Evolutionary conservation across 2,329 filamentous ascomycete genomes (phyloP).

Genomic region (Alternaria longipes): DNA sequence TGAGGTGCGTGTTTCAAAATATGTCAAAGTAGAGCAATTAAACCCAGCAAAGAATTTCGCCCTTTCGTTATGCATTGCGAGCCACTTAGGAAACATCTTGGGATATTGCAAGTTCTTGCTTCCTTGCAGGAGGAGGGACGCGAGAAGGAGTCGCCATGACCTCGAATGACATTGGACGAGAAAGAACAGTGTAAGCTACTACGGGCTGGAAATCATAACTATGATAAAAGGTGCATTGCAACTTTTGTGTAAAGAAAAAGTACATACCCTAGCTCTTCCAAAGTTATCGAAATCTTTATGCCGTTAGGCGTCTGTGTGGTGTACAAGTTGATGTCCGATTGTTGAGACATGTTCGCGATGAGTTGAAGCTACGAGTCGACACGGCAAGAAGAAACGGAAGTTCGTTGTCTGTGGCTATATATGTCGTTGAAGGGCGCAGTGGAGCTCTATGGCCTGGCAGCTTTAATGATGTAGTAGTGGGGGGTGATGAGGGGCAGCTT

Average conservation of each 20-base stretch:
- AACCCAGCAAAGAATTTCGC: no score
- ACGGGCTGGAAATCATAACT: not conserved
- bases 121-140: not conserved
- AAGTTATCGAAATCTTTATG: slow-evolving; percentile 85
- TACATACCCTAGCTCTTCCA: slow-evolving; percentile 77
- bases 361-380: not conserved
- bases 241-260: not conserved
- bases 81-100: no score
- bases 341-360: slow-evolving; percentile 34
- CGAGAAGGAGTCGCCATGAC: not conserved
- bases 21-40: not conserved
- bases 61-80: not conserved
- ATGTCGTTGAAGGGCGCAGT: not conserved
- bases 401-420: not conserved
- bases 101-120: no score
- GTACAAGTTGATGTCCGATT: slow-evolving; percentile 79
- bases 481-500: slow-evolving; percentile 37
- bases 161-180: not conserved
- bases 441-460: not conserved
- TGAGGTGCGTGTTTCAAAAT: not conserved
- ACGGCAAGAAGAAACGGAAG: not conserved
- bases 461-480: slow-evolving; percentile 18
- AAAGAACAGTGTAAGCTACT: not conserved
- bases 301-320: slow-evolving; percentile 87
- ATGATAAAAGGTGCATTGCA: not conserved